These are phyloP conservation scores for Dillenia suffruticosa DNA, from an alignment of 164 flowering plant species.

Conservation along the genomic window DNA sequence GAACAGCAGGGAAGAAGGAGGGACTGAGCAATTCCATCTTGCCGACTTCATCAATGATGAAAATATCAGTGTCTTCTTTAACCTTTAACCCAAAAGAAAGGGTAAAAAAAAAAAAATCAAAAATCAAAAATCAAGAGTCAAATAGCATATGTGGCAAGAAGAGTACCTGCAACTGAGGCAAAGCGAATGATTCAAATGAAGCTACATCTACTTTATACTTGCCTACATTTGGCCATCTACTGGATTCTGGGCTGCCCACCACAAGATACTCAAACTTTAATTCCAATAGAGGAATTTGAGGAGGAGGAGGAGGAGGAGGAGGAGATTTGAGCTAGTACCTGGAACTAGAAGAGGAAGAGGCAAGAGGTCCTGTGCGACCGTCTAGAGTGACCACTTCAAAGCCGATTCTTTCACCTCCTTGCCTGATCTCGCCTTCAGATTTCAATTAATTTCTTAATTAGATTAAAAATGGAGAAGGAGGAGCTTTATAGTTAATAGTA, in stretches of 20 bases:
- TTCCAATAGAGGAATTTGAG: too few relatives aligned
- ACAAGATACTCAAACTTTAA: not conserved
- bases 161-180: slow-evolving; percentile 78
- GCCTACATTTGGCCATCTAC: slow-evolving; percentile 82
- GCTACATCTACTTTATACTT: slow-evolving; percentile 73
- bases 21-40: slow-evolving; percentile 89
- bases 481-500: not conserved
- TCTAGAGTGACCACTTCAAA: slow-evolving; percentile 80
- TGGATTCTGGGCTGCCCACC: slow-evolving; percentile 52
- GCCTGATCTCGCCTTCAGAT: slow-evolving; percentile 63
- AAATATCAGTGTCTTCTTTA: slow-evolving; percentile 70
- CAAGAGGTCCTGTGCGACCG: slow-evolving; percentile 66
- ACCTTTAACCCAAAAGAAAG: slow-evolving; percentile 34
- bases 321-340: too few relatives aligned
- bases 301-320: too few relatives aligned
- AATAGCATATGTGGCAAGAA: not conserved
- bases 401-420: slow-evolving; percentile 71
- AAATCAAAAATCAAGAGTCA: not conserved
- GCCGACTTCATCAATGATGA: slow-evolving; percentile 92
- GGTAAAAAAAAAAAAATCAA: not conserved
- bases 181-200: slow-evolving; percentile 77
- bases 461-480: not conserved
- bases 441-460: slow-evolving; percentile 1
- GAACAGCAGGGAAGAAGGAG: slow-evolving; percentile 79
- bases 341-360: slow-evolving; percentile 30